Base-by-base conservation (phyloP, 176 grass and related monocot genomes). In the Rhynchospora breviuscula region DNA sequence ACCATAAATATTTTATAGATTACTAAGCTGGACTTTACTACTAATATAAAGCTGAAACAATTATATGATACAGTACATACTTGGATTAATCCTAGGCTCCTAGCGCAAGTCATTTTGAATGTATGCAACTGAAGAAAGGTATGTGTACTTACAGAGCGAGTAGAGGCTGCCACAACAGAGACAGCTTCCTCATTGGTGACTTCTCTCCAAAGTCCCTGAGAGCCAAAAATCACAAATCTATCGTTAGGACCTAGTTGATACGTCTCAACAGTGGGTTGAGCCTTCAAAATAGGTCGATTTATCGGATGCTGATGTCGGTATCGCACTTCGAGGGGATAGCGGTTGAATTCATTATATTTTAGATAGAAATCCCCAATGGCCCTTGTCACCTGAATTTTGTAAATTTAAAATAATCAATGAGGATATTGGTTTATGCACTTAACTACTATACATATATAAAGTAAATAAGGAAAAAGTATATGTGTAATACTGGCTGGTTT, bases 161-260 rank as follows among this genome's bases (percentile, higher is more conserved):
- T 68, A 15, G 57, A 75, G 25, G n/a, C 54, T 14, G 85, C 56
- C 57, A 92, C 85, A 54, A 87, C 72, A 59, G 78, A 56, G 23
- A 87, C 87, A 60, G 79, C 90, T 72, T 89, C 82, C 66, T 83
- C 77, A 74, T 89, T 89, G 45, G 62, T 85, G 67, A 92, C 40
- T 40, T 85, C 84, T 12, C 85, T 85, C 90, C 90, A 92, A 13
- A 92, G 56, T 19, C 90, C 90, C 83, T 87, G 83, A 18, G 87
- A 92, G 0, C 88, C 90, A 72, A 92, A 89, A 85, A 92, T 92
- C 49, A 89, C 77, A 46, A 92, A 92, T 46, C 84, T 88, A 44
- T 92, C 90, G 10, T 85, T 82, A 11, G 85, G 70, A 47, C 78
- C 25, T 2, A 92, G 70, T 77, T 14, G 86, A 49, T 85, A 75